These are phyloP conservation scores for Kodamaea alishanica DNA, from an alignment of 1,139 yeast genomes.

Conservation along the genomic window DNA sequence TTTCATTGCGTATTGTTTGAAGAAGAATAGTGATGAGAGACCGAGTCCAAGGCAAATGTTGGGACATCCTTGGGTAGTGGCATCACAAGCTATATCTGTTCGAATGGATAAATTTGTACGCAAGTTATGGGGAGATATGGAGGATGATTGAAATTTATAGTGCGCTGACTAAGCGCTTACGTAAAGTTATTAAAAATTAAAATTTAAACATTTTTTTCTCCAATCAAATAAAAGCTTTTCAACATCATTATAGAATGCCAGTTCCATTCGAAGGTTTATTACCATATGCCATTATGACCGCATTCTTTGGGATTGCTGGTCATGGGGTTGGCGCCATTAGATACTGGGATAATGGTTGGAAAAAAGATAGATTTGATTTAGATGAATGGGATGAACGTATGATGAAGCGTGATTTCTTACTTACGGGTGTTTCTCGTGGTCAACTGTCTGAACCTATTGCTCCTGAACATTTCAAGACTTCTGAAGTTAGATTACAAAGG, in stretches of 20 bases:
- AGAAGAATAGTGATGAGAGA: slow-evolving; percentile 71
- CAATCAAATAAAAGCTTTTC: slow-evolving; percentile 12
- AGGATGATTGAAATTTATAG: neutral
- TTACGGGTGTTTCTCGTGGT: slow-evolving; percentile 72
- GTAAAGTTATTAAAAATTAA: neutral
- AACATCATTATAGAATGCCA: slow-evolving; percentile 30
- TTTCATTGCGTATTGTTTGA: slow-evolving; percentile 76
- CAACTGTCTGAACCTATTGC: slow-evolving; percentile 68
- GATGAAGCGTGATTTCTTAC: slow-evolving; percentile 69
- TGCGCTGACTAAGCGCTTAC: neutral
- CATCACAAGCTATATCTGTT: slow-evolving; percentile 66
- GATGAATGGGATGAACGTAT: slow-evolving; percentile 58
- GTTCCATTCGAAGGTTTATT: slow-evolving; percentile 72
- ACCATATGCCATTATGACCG: slow-evolving; percentile 63
- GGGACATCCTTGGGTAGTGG: slow-evolving; percentile 84
- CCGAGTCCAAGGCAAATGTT: slow-evolving; percentile 94
- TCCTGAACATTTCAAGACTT: slow-evolving; percentile 60
- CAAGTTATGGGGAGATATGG: slow-evolving; percentile 65
- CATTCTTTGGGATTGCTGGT: slow-evolving; percentile 48
- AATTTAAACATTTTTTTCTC: slow-evolving; percentile 9
- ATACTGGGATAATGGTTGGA: slow-evolving; percentile 48
- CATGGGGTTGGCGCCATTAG: slow-evolving; percentile 47
- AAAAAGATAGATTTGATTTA: slow-evolving; percentile 53
- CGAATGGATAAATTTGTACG: slow-evolving; percentile 84
- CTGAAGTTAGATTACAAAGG: slow-evolving; percentile 33